Percentiles rank a stretch among this genome's conserved stretches.
phyloP scores from a whole-genome alignment of 2,329 filamentous ascomycete genomes.

The Colletotrichum godetiae region DNA sequence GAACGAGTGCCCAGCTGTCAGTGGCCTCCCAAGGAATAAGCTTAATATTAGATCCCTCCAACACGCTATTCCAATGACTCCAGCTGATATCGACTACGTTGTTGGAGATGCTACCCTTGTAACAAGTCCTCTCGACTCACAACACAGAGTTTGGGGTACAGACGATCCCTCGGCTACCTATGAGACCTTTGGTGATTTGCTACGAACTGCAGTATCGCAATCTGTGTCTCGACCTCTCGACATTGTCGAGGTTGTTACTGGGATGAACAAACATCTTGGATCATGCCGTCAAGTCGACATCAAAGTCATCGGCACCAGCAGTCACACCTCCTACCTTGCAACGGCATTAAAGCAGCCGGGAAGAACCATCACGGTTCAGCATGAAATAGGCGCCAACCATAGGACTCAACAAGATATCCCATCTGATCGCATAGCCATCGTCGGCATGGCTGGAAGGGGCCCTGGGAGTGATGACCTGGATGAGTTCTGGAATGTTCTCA shows the following conservation, averaged over 20 bases:
- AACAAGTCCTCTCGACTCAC: background rate
- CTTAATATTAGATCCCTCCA: background rate
- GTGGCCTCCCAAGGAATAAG: background rate
- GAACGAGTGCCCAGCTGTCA: background rate
- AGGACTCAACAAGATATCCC: background rate
- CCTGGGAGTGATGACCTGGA: constrained; percentile 5
- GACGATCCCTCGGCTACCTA: background rate
- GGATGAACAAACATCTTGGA: background rate
- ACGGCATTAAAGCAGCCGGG: background rate
- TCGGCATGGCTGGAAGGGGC: background rate
- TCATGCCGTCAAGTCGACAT: background rate
- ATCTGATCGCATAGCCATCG: background rate
- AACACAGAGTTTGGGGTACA: background rate
- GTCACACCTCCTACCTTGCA: background rate
- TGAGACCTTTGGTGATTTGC: background rate
- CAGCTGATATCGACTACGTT: background rate
- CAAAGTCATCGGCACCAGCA: background rate
- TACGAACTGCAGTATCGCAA: background rate
- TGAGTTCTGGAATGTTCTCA: constrained; percentile 9
- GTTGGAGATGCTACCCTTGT: background rate
- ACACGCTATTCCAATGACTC: constrained; percentile 1
- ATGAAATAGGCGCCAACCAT: background rate
- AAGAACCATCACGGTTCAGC: background rate
- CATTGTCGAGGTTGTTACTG: background rate
- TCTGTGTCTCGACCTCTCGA: background rate